These are phyloP conservation scores for Annulohypoxylon bovei DNA, from an alignment of 495 filamentous ascomycete species.

Conservation along the genomic window DNA sequence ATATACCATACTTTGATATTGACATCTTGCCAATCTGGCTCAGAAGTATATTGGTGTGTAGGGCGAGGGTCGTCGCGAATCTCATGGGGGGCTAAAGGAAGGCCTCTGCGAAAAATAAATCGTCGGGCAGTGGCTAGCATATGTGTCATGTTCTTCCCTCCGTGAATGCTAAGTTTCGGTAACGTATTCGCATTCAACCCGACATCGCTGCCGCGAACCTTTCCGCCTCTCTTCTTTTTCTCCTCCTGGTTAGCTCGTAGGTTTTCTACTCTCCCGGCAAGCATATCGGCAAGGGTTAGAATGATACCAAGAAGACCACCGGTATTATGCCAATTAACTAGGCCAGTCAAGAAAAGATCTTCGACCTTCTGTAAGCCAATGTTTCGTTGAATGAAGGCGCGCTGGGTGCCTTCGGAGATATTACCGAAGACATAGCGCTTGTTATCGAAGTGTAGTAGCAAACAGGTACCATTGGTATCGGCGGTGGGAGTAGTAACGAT, in stretches of 20 bases:
- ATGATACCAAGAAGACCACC: constrained; percentile 88
- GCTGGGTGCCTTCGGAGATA: constrained; percentile 83
- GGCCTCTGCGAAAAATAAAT: constrained; percentile 87
- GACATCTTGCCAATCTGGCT: constrained; percentile 77
- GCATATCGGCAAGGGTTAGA: constrained; percentile 78
- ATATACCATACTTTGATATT: constrained; percentile 87
- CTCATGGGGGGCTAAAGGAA: constrained; percentile 76
- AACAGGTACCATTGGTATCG: constrained; percentile 83
- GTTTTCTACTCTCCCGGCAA: constrained; percentile 45
- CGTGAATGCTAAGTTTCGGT: constrained; percentile 72
- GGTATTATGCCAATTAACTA: constrained; percentile 74
- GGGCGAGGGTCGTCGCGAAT: constrained; percentile 56
- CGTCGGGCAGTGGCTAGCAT: constrained; percentile 80
- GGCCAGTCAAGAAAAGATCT: constrained; percentile 84
- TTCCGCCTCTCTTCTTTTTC: constrained; percentile 46
- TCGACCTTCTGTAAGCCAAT: constrained; percentile 66
- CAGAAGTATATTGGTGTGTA: constrained; percentile 17
- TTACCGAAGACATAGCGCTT: constrained; percentile 91
- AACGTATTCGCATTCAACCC: constrained; percentile 15
- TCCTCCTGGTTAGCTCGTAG: constrained; percentile 39
- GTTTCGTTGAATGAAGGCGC: constrained; percentile 74
- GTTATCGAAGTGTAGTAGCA: constrained; percentile 79
- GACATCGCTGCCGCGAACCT: constrained; percentile 13
- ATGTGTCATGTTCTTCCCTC: constrained; percentile 79
- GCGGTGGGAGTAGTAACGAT: constrained; percentile 85